Percentiles rank a stretch among this genome's conserved stretches.
These are phyloP conservation scores for Dactylellina leptospora DNA, from an alignment of 2,329 filamentous ascomycete genomes.

Conservation along the genomic window DNA sequence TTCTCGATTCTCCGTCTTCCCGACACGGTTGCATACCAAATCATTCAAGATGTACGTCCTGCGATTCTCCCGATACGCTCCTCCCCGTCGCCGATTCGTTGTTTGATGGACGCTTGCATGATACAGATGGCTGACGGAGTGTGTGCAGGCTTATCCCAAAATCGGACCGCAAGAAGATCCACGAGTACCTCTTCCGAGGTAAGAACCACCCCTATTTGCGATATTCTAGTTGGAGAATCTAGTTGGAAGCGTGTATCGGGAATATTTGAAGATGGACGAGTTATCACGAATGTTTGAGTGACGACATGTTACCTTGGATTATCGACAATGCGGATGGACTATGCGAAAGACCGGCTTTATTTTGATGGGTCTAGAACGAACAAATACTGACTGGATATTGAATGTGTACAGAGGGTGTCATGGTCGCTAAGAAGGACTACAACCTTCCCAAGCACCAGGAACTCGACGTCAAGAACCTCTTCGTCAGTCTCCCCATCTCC, in stretches of 20 bases:
- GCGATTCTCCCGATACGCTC: background rate
- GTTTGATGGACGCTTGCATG: slow-evolving; percentile 11
- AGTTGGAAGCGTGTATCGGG: background rate
- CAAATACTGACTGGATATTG: slow-evolving; percentile 33
- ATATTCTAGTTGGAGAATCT: slow-evolving; percentile 1
- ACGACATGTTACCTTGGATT: too few relatives aligned
- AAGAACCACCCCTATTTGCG: slow-evolving; percentile 50
- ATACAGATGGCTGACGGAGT: slow-evolving; percentile 55
- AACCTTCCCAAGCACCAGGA: slow-evolving; percentile 97
- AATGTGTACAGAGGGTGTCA: slow-evolving; percentile 71
- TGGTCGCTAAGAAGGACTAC: slow-evolving; percentile 99
- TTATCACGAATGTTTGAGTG: too few relatives aligned
- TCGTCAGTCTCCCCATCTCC: slow-evolving; percentile 64
- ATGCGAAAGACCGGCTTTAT: slow-evolving; percentile 15
- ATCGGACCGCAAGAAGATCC: slow-evolving; percentile 99
- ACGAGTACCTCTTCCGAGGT: slow-evolving; percentile 99
- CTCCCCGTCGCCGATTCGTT: too few relatives aligned
- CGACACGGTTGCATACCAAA: slow-evolving; percentile 39
- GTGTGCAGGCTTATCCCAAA: slow-evolving; percentile 91
- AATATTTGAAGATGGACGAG: background rate
- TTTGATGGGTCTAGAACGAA: slow-evolving; percentile 38
- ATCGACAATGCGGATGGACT: slow-evolving; percentile 7
- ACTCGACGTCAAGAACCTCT: slow-evolving; percentile 99
- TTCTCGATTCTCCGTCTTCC: slow-evolving; percentile 36
- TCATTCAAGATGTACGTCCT: slow-evolving; percentile 53